These are phyloP conservation scores for Sclerospora graminicola DNA, from an alignment of 352 stramenopile genomes.

Conservation along the genomic window DNA sequence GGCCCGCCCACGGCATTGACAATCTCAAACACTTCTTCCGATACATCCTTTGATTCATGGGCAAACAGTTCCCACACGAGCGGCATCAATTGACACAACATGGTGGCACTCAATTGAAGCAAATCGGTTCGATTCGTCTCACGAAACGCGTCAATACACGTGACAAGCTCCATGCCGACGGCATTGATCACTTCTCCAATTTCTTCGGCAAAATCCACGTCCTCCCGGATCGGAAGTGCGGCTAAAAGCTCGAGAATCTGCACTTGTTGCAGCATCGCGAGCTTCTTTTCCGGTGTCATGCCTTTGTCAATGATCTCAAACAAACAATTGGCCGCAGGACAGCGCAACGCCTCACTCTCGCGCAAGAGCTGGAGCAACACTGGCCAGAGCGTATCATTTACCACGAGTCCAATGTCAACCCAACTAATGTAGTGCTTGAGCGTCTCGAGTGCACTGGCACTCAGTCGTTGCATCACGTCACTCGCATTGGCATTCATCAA, in stretches of 20 bases:
- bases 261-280: constrained; percentile 62
- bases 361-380: constrained; percentile 61
- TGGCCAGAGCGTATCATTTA: constrained; percentile 77
- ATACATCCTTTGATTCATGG: constrained; percentile 76
- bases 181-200: constrained; percentile 77
- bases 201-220: constrained; percentile 77
- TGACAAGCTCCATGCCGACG: constrained; percentile 69
- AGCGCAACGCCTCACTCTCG: constrained; percentile 47
- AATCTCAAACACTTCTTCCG: constrained; percentile 80
- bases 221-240: constrained; percentile 48
- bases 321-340: constrained; percentile 69
- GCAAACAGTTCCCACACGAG: constrained; percentile 76
- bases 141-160: constrained; percentile 72
- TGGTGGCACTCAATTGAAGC: constrained; percentile 38
- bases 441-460: constrained; percentile 54
- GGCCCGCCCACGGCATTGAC: constrained; percentile 64
- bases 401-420: constrained; percentile 76
- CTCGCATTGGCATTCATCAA: constrained; percentile 63
- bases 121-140: constrained; percentile 35
- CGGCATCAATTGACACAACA: constrained; percentile 67
- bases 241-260: constrained; percentile 56
- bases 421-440: constrained; percentile 82
- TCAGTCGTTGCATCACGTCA: constrained; percentile 58
- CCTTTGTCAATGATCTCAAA: constrained; percentile 83
- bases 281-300: constrained; percentile 76